Conservation (phyloP, 2,329 filamentous ascomycete genomes). For the Lachnellula arida region DNA sequence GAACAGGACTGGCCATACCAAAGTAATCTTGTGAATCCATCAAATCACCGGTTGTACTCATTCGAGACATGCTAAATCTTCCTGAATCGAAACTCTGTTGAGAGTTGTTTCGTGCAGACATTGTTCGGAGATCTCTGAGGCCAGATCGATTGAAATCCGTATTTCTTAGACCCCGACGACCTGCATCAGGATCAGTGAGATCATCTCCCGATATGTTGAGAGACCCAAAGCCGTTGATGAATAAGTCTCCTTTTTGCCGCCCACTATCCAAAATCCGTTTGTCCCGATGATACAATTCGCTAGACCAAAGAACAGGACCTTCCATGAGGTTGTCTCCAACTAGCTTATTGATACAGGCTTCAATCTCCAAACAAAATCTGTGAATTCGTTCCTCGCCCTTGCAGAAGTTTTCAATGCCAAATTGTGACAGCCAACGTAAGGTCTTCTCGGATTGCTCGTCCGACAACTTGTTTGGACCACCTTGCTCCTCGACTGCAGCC, state of each 20-base stretch:
- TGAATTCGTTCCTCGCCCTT: conserved; percentile 93
- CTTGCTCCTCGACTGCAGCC: conserved; percentile 75
- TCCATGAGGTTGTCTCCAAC: conserved; percentile 81
- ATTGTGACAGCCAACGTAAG: conserved; percentile 73
- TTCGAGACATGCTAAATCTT: conserved; percentile 55
- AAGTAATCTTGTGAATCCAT: conserved; percentile 69
- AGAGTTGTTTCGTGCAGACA: conserved; percentile 59
- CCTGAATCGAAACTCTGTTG: conserved; percentile 67
- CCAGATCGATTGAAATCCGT: conserved; percentile 45
- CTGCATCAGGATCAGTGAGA: conserved; percentile 22
- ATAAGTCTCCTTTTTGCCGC: conserved; percentile 44
- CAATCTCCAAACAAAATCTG: conserved; percentile 85
- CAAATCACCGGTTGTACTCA: conserved; percentile 57
- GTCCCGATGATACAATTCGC: conserved; percentile 79
- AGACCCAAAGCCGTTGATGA: conserved; percentile 42
- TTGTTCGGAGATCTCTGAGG: conserved; percentile 52
- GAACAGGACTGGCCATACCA: conserved; percentile 60
- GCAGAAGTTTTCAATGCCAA: conserved; percentile 87
- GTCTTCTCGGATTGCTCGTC: conserved; percentile 91
- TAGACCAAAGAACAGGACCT: conserved; percentile 87
- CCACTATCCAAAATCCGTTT: conserved; percentile 49
- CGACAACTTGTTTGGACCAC: conserved; percentile 91
- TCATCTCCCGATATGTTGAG: conserved; percentile 45
- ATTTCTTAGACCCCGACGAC: conserved; percentile 33
- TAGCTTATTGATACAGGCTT: conserved; percentile 78